Conservation (phyloP, 2,329 filamentous ascomycete genomes). For the Exophiala spinifera region DNA sequence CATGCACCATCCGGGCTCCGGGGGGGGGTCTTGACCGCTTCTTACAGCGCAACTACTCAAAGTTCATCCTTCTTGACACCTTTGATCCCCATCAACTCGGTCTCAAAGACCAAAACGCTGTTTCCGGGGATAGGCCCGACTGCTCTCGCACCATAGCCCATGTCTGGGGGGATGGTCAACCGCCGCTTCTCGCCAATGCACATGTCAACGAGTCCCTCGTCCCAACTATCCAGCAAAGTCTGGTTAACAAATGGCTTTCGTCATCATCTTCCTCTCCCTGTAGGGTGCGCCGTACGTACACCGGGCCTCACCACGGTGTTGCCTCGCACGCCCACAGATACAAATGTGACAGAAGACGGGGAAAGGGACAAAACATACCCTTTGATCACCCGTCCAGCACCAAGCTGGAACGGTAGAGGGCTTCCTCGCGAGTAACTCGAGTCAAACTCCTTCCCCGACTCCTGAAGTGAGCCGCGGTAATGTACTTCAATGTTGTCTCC, state of each 20-base stretch:
- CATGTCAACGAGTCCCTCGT: constrained; percentile 86
- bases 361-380: constrained; percentile 55
- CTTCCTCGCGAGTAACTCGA: constrained; percentile 71
- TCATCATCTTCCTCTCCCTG: no score
- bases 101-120: constrained; percentile 86
- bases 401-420: constrained; percentile 77
- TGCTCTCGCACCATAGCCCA: constrained; percentile 73
- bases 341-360: no score
- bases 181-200: constrained; percentile 91
- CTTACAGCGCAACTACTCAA: constrained; percentile 25
- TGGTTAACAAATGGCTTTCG: no score
- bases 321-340: no score
- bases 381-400: constrained; percentile 79
- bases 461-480: constrained; percentile 77
- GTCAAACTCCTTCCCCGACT: constrained; percentile 77
- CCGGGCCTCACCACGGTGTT: no score
- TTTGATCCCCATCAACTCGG: constrained; percentile 78
- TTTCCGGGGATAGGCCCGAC: constrained; percentile 81
- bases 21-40: no score
- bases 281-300: background rate
- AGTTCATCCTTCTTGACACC: constrained; percentile 53
- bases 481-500: constrained; percentile 83
- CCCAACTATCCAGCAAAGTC: constrained; percentile 55
- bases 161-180: constrained; percentile 81
- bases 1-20: no score